Conservation (phyloP, 495 filamentous ascomycete genomes). For the Penicillium soppii region DNA sequence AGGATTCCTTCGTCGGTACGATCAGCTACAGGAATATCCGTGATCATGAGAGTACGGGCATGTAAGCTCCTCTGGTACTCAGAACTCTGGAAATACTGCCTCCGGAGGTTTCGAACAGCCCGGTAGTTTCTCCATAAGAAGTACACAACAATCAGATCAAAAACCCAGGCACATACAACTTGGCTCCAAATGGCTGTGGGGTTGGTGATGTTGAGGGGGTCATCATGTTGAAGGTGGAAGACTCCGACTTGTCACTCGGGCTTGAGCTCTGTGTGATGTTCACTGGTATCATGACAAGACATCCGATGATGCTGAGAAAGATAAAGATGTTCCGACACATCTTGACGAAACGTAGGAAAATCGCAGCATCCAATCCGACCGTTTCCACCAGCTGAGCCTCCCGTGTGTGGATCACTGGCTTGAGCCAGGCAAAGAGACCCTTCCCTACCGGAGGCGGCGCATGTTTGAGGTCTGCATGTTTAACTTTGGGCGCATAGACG, state of each 20-base stretch:
- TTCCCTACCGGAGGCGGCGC: slow-evolving; percentile 87
- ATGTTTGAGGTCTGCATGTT: slow-evolving; percentile 89
- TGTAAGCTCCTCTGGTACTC: slow-evolving; percentile 90
- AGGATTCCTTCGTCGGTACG: slow-evolving; percentile 85
- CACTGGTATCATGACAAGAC: slow-evolving; percentile 77
- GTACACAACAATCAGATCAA: slow-evolving; percentile 70
- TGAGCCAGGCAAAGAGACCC: slow-evolving; percentile 81
- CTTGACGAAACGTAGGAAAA: slow-evolving; percentile 83
- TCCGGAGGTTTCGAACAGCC: slow-evolving; percentile 65
- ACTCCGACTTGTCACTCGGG: slow-evolving; percentile 20
- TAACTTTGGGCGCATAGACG: slow-evolving; percentile 93
- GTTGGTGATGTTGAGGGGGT: slow-evolving; percentile 50
- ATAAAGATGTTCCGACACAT: slow-evolving; percentile 94
- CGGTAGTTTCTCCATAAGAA: slow-evolving; percentile 93
- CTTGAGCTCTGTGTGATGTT: slow-evolving; percentile 59
- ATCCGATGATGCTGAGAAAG: slow-evolving; percentile 69
- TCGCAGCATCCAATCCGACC: slow-evolving; percentile 83
- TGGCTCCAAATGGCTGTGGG: slow-evolving; percentile 68
- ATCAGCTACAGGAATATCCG: slow-evolving; percentile 72
- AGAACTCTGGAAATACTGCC: slow-evolving; percentile 77
- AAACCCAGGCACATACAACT: slow-evolving; percentile 75
- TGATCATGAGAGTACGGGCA: slow-evolving; percentile 88
- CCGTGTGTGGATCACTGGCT: slow-evolving; percentile 70
- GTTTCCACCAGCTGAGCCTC: slow-evolving; percentile 74
- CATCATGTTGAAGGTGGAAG: slow-evolving; percentile 48